Evolutionary conservation across 495 filamentous ascomycete genomes (phyloP).

Genomic region (Lasiosphaeria miniovina): DNA sequence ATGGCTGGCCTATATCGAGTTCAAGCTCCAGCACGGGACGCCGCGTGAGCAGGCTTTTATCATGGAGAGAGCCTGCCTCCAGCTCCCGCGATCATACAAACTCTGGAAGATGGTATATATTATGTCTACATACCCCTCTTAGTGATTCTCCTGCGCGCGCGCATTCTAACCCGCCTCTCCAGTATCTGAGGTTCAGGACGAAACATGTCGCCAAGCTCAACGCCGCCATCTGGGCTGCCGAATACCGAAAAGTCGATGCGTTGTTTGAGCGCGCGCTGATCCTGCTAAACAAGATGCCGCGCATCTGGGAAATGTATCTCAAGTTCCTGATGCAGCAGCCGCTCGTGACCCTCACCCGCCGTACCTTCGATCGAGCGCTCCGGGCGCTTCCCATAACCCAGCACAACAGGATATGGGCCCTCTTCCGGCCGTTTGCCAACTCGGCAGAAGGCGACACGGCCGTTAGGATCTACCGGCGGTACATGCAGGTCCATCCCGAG

Average conservation of each 20-base stretch:
- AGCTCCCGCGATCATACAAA: constrained; percentile 93
- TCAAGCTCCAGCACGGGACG: constrained; percentile 83
- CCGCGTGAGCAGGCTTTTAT: constrained; percentile 91
- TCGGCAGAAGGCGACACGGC: constrained; percentile 90
- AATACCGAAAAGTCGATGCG: constrained; percentile 91
- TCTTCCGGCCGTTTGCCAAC: constrained; percentile 89
- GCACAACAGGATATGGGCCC: constrained; percentile 93
- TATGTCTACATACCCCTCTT: neutral
- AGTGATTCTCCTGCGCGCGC: neutral
- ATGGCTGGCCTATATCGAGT: constrained; percentile 93
- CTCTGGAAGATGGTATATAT: constrained; percentile 88
- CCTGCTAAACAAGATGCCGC: constrained; percentile 97
- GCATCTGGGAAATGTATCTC: constrained; percentile 98
- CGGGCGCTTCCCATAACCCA: constrained; percentile 95
- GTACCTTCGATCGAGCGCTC: constrained; percentile 90
- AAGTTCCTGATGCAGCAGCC: constrained; percentile 88
- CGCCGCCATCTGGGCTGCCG: constrained; percentile 71
- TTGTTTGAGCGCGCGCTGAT: constrained; percentile 93
- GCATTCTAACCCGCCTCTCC: constrained; percentile 21
- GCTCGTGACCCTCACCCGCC: constrained; percentile 82
- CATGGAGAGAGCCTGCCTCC: constrained; percentile 85
- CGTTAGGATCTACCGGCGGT: constrained; percentile 89
- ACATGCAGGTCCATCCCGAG: constrained; percentile 98
- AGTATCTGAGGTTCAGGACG: constrained; percentile 85
- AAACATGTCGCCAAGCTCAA: constrained; percentile 84